Evolutionary conservation across 768 basidiomycete species (phyloP).

Genomic region (Psilocybe azurescens): DNA sequence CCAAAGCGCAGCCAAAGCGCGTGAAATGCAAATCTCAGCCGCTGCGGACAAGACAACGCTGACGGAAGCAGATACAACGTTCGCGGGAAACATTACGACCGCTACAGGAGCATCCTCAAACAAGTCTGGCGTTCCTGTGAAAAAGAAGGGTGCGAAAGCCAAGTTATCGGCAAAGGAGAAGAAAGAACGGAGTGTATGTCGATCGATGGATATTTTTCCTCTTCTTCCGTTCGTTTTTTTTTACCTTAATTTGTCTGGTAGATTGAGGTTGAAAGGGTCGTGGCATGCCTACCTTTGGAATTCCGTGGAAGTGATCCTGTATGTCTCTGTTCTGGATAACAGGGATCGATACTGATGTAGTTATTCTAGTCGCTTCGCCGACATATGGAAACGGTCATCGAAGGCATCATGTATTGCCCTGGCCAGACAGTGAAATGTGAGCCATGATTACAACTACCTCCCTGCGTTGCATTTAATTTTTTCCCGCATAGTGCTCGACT

Average conservation of each 20-base stretch:
- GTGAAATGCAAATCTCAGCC: conserved; percentile 37
- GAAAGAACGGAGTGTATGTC: conserved; percentile 75
- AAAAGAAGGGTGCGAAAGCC: conserved; percentile 65
- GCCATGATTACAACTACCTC: conserved; percentile 20
- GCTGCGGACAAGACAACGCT: conserved; percentile 45
- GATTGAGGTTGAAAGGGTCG: conserved; percentile 71
- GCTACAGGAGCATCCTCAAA: conserved; percentile 35
- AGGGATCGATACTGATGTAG: conserved; percentile 1
- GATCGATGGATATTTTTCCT: neutral
- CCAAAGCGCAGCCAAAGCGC: conserved; percentile 35
- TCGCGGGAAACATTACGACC: conserved; percentile 44
- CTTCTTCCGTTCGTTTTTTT: neutral
- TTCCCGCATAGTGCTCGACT: conserved; percentile 66
- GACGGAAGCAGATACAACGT: conserved; percentile 46
- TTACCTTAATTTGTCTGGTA: conserved; percentile 21
- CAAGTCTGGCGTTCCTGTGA: conserved; percentile 42
- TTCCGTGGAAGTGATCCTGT: conserved; percentile 91
- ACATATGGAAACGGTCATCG: conserved; percentile 83
- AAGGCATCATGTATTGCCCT: conserved; percentile 70
- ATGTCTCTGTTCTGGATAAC: conserved; percentile 31
- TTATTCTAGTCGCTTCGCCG: conserved; percentile 64
- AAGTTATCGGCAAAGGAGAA: conserved; percentile 82
- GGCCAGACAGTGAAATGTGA: conserved; percentile 66
- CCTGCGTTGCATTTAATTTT: neutral
- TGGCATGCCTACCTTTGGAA: conserved; percentile 83